Conservation (phyloP, 495 filamentous ascomycete species). For the Extremus antarcticus region DNA sequence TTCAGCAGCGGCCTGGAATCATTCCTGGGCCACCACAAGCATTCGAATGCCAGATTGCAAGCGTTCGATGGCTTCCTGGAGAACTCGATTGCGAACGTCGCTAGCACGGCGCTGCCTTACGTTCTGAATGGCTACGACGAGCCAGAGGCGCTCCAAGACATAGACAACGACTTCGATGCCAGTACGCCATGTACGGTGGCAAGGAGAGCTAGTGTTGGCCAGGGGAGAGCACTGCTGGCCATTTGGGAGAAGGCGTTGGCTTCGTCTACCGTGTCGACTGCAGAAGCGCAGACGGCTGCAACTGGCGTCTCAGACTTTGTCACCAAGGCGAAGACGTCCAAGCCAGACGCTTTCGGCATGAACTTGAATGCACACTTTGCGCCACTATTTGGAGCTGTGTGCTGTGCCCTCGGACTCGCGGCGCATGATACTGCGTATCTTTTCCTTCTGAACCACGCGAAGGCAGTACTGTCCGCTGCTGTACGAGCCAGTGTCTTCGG, state of each 20-base stretch:
- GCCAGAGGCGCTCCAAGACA: conserved; percentile 42
- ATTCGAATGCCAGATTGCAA: conserved; percentile 23
- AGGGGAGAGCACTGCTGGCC: conserved; percentile 72
- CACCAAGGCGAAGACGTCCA: conserved; percentile 7
- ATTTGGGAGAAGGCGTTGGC: conserved; percentile 63
- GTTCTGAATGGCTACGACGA: conserved; percentile 61
- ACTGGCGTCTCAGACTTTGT: conserved; percentile 17
- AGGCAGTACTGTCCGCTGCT: conserved; percentile 77
- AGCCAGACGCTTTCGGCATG: conserved; percentile 8
- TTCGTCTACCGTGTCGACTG: neutral
- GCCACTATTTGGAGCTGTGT: conserved; percentile 69
- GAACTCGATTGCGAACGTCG: conserved; percentile 65
- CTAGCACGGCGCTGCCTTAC: conserved; percentile 74
- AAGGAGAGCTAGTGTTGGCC: conserved; percentile 68
- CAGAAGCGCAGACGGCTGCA: neutral
- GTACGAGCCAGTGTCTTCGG: conserved; percentile 83
- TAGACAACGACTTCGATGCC: conserved; percentile 84
- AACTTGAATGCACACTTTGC: conserved; percentile 54
- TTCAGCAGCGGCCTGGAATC: conserved; percentile 93
- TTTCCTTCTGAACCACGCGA: conserved; percentile 78
- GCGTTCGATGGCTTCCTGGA: conserved; percentile 64
- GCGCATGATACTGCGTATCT: conserved; percentile 64
- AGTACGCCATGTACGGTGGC: conserved; percentile 78
- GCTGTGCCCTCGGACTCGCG: conserved; percentile 49
- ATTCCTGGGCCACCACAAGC: conserved; percentile 67